These are phyloP conservation scores for Quercus glauca DNA, from an alignment of 306 rosid genomes.

Conservation along the genomic window DNA sequence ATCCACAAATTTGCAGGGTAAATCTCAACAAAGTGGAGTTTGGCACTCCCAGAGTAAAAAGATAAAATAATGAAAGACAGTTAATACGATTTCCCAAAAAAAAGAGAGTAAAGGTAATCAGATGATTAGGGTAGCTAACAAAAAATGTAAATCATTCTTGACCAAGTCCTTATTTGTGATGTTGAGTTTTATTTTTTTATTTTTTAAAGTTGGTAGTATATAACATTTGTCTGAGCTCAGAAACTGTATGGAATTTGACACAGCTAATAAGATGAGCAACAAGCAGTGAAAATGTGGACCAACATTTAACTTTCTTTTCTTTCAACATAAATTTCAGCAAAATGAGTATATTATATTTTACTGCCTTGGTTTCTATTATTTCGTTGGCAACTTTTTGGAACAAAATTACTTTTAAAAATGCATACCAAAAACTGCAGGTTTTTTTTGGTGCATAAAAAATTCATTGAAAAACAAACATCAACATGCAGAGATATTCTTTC, in stretches of 20 bases:
- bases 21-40: background rate
- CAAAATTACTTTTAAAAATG: background rate
- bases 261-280: no score
- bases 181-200: background rate
- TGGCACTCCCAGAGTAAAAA: background rate
- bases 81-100: no score
- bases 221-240: no score
- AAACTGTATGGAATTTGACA: no score
- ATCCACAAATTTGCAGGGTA: no score
- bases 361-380: background rate
- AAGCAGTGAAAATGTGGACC: background rate
- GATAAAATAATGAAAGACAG: background rate
- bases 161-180: conserved; percentile 43
- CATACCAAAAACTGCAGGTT: background rate
- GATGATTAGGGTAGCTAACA: conserved; percentile 26
- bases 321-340: background rate
- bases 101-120: no score
- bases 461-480: no score
- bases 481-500: no score
- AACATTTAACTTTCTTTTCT: background rate
- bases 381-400: background rate
- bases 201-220: no score
- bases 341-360: background rate
- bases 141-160: conserved; percentile 46
- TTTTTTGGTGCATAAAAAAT: background rate